phyloP scores from a whole-genome alignment of 495 filamentous ascomycete genomes.

The Lophium mytilinum region DNA sequence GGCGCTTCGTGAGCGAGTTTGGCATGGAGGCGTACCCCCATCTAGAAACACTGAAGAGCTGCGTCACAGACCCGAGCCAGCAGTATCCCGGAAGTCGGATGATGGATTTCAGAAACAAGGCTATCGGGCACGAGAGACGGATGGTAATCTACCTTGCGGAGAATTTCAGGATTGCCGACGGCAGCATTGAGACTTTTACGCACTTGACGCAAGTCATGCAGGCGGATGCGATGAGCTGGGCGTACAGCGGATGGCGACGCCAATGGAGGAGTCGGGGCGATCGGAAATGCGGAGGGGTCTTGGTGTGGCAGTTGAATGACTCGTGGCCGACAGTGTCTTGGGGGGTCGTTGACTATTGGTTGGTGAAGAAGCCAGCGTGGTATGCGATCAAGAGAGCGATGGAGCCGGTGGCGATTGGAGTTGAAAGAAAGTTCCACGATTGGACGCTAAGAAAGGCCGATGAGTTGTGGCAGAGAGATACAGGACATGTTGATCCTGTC shows the following conservation, averaged over 20 bases:
- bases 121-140: slow-evolving; percentile 15
- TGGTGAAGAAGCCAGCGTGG: slow-evolving; percentile 14
- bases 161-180: slow-evolving; percentile 20
- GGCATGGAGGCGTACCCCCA: slow-evolving; percentile 24
- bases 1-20: slow-evolving; percentile 23
- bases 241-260: slow-evolving; percentile 16
- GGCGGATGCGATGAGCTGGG: slow-evolving; percentile 14
- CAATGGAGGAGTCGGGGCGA: slow-evolving; percentile 10
- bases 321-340: slow-evolving; percentile 31
- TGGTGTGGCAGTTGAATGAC: slow-evolving; percentile 24
- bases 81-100: slow-evolving; percentile 12
- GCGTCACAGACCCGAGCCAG: slow-evolving; percentile 33
- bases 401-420: slow-evolving; percentile 9
- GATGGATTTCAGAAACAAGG: slow-evolving; percentile 23
- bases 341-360: slow-evolving; percentile 33
- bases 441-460: slow-evolving; percentile 12
- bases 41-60: slow-evolving; percentile 11
- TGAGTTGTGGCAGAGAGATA: slow-evolving; percentile 13
- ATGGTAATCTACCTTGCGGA: slow-evolving; percentile 14
- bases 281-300: slow-evolving; percentile 16
- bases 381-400: slow-evolving; percentile 18
- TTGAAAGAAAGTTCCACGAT: slow-evolving; percentile 6
- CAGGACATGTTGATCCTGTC: slow-evolving; percentile 6
- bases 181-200: slow-evolving; percentile 13
- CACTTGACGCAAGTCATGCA: slow-evolving; percentile 23